These are phyloP conservation scores for Luzula sylvatica DNA, from an alignment of 176 grass and related monocot genomes.

Conservation along the genomic window DNA sequence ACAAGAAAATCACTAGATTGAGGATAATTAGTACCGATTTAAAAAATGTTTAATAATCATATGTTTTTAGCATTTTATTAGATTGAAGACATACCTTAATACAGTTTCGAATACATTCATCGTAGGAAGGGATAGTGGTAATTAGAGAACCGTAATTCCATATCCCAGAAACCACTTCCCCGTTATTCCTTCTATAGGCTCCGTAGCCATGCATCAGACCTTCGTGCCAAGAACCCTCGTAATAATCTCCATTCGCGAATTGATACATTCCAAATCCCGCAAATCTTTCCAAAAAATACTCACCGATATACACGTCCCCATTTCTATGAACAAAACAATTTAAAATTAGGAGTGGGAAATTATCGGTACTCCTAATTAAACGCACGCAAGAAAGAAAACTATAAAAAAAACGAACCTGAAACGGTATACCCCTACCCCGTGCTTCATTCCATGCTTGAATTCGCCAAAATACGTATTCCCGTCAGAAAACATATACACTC, in stretches of 20 bases:
- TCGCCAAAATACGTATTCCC: slow-evolving; percentile 56
- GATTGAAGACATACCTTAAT: slow-evolving; percentile 33
- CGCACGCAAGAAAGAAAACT: not conserved
- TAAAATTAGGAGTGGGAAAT: not conserved
- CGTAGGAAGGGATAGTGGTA: slow-evolving; percentile 13
- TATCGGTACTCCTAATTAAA: slow-evolving; percentile 7
- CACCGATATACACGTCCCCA: slow-evolving; percentile 43
- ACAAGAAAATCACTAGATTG: not conserved
- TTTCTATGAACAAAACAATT: slow-evolving; percentile 27
- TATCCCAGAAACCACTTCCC: slow-evolving; percentile 36
- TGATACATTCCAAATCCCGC: slow-evolving; percentile 47
- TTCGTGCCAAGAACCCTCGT: slow-evolving; percentile 73
- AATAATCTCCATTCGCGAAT: slow-evolving; percentile 55
- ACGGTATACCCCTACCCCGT: slow-evolving; percentile 50
- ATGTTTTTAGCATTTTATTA: not conserved
- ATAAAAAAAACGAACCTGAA: slow-evolving; percentile 31
- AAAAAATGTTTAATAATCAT: not conserved
- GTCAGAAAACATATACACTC: slow-evolving; percentile 36
- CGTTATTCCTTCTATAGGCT: slow-evolving; percentile 36
- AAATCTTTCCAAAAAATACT: slow-evolving; percentile 66
- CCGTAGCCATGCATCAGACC: slow-evolving; percentile 64
- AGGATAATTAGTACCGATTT: slow-evolving; percentile 9
- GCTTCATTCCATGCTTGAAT: slow-evolving; percentile 57
- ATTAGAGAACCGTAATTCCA: slow-evolving; percentile 42
- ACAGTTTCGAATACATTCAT: slow-evolving; percentile 28